Evolutionary conservation across 352 stramenopile species (phyloP), one percentile per base, ranked within the genome.

Genomic region (Pythium folliculosum): DNA sequence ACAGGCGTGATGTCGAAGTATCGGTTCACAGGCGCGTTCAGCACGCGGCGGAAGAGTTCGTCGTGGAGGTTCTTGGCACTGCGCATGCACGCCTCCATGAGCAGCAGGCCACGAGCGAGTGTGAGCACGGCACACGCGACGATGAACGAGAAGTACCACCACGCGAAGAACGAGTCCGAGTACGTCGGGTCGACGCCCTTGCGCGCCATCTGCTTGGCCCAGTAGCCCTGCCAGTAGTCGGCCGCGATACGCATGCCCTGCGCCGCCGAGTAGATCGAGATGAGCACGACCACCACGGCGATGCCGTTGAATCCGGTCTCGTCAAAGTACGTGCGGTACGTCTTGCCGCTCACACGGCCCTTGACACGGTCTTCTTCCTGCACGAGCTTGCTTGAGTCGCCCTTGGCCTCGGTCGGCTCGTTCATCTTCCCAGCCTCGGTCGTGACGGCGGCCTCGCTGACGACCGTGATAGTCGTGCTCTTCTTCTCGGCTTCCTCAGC

Each of bases 1-100:
- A 92, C 63, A 0, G 84, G 84, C 0, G 82, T 92, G 22, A 85
- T 64, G 56, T 92, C 82, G 45, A 90, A 92, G 69, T 86, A 90
- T 4, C 69, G 76, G 5, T 80, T 89, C 38, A 92, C 73, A 2
- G 80, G 80, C 5, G 82, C 82, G 7, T 56, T 25, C 6, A 91
- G 43, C 3, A 88, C 78, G 7, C 72, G 77, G 22, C 71, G 69
- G 44, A 86, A 86, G 0, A 82, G 70, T n/a, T 83, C 71, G 32
- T 86, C 64, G 45, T 84, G 78, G 37, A 86, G 65, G n/a, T 72
- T 65, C 50, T 78, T 69, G 3, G 73, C 78, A 4, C 63, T 74
- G 3, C 70, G 75, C 43, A 86, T 63, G 53, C 69, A 80, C 6
- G 60, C 71, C 23, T 79, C 75, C 37, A 82, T 82, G 19, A 84